Evolutionary conservation across 345 rosid genomes (phyloP), one percentile per base, ranked within the genome.

Genomic region (Corchorus olitorius): DNA sequence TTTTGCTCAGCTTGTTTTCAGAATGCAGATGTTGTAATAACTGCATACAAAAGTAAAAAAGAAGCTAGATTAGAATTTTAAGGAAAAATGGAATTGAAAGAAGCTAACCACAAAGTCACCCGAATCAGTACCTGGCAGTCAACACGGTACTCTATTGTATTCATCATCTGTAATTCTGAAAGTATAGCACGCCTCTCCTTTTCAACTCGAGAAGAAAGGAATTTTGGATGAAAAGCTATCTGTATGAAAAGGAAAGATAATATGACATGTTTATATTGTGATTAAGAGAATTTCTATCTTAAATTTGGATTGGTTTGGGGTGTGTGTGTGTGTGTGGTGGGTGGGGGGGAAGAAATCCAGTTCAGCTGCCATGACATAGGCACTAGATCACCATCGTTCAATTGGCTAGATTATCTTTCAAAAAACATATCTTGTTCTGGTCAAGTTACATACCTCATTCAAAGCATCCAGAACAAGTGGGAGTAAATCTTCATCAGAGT

Each of bases 141-240:
- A 55, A 97, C 99, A 80, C 99, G 97, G 78, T 97, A 97, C 82
- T 97, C 99, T 70, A 97, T 97, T 7, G 99, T 94, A 80, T 97
- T 97, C 99, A 97, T 97, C 99, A 97, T 97, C 83, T 97, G 99
- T 65, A 97, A 81, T 85, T 97, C 98, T 43, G 99, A 97, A 85
- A 97, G 97, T 78, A 97, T 94, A 71, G 99, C 99, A n/a, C 97
- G 92, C 53, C 97, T 88, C 83, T 97, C 99, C 84, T 97, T 97
- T 81, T 97, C 99, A 76, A 97, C 97, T 80, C 98, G 87, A 76
- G 98, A 91, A 76, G 97, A 85, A 77, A 97, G 97, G 83, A 97
- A 97, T 75, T 90, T 89, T 46, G 97, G 99, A 79, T 92, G 90
- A 82, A 97, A 97, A 75, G 99, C 97, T 61, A 97, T 97, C 98